Evolutionary conservation across 208 protist genomes (phyloP).

Genomic region (Blechomonas ayalai): DNA sequence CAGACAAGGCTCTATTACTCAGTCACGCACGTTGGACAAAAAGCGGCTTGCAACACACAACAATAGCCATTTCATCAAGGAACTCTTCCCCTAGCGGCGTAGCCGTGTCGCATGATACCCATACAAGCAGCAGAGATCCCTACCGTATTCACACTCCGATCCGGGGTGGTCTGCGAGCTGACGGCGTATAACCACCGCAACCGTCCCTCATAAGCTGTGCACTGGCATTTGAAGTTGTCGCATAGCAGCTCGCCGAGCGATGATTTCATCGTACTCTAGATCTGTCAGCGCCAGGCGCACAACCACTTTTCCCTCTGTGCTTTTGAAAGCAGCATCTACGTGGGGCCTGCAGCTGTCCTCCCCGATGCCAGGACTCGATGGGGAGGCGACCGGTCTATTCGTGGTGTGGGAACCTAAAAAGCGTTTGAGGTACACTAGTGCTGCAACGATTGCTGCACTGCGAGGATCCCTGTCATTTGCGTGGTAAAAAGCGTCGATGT

Average conservation of each 20-base stretch:
- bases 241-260: conserved; percentile 9
- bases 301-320: conserved; percentile 1
- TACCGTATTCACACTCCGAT: no score
- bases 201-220: no score
- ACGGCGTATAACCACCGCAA: no score
- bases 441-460: conserved; percentile 5
- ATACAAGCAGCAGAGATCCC: no score
- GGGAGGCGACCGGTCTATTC: no score
- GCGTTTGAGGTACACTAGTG: conserved; percentile 10
- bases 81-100: no score
- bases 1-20: no score
- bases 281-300: conserved; percentile 9
- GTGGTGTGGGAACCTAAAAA: conserved; percentile 8
- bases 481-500: conserved; percentile 13
- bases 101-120: no score
- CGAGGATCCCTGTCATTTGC: conserved; percentile 16
- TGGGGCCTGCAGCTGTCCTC: not conserved
- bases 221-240: conserved; percentile 12
- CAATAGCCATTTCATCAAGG: no score
- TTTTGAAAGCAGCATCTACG: not conserved
- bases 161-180: no score
- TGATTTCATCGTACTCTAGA: conserved; percentile 10
- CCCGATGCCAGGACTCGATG: not conserved
- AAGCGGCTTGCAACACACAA: no score
- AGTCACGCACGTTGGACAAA: no score